Evolutionary conservation across 495 filamentous ascomycete genomes (phyloP).

Genomic region (Haplographium delicatum): DNA sequence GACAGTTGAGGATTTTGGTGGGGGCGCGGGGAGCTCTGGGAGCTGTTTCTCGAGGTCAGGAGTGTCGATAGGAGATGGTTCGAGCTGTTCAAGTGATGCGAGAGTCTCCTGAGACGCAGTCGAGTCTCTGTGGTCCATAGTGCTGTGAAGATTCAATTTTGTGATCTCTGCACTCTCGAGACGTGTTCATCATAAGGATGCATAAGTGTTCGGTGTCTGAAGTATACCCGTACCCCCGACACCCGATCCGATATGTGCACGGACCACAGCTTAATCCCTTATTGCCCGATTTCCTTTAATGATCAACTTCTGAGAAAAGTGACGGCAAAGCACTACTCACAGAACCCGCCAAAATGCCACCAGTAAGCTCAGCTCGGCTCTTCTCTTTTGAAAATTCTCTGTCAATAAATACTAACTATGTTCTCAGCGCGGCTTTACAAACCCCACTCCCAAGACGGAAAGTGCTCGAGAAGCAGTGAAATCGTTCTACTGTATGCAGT

Average conservation of each 20-base stretch:
- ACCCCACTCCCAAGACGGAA: constrained; percentile 63
- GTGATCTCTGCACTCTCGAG: not conserved
- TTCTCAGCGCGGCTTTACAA: constrained; percentile 27
- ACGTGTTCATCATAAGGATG: too few species aligned
- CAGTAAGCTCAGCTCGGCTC: constrained; percentile 37
- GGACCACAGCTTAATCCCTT: constrained; percentile 16
- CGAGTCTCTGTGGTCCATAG: constrained; percentile 16
- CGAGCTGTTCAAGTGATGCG: constrained; percentile 68
- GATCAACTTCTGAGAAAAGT: too few species aligned
- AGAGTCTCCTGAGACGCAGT: constrained; percentile 46
- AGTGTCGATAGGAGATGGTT: constrained; percentile 74
- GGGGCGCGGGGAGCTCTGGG: constrained; percentile 31
- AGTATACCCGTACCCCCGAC: not conserved
- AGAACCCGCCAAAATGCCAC: constrained; percentile 36
- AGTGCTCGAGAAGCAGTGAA: constrained; percentile 83
- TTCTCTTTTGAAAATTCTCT: not conserved
- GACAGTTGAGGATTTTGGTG: constrained; percentile 25
- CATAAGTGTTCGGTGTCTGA: too few species aligned
- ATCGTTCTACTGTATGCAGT: constrained; percentile 68
- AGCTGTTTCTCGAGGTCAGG: constrained; percentile 54
- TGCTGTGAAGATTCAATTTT: not conserved
- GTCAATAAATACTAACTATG: not conserved
- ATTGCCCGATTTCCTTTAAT: too few species aligned
- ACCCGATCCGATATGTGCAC: not conserved
- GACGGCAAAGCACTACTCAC: too few species aligned